Base-by-base conservation (phyloP, 495 filamentous ascomycete genomes). In the Daldinia loculata region DNA sequence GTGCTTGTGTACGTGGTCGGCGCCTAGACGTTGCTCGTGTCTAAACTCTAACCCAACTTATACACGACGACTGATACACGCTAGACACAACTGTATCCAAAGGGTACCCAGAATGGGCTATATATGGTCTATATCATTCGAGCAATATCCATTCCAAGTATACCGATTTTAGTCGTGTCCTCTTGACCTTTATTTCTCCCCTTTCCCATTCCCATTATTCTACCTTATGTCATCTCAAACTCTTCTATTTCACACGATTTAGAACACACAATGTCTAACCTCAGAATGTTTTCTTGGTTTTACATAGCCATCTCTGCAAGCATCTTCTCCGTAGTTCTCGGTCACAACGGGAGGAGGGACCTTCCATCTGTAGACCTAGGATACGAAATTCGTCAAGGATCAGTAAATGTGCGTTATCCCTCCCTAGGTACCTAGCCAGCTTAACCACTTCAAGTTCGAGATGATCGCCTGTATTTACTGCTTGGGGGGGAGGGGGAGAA, bases 321-420 rank as follows among this genome's bases (percentile, higher is more conserved):
- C 19, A 8, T 52, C 6, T 12, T 64, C 4, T 50, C 45, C 4
- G 2, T 39, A 19, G 56, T 22, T 36, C 32, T 62, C 53, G 61
- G 65, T 9, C 56, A 29, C 6, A 19, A 36, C 12, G 69, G 14
- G 24, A 30, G 22, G 41, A 41, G 30, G 8, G 32, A 30, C 26
- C 34, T 48, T 29, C 66, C 66, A 15, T 48, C 30, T 3, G 56
- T 73, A n/a, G 70, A 73, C 38, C 27, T 73, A 3, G 70, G 70
- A 43, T 73, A 73, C 17, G 70, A 73, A 27, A 29, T 70, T 38
- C 66, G 62, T 27, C 22, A 62, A 27, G 70, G 70, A 19, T 55
- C 32, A 14, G n/a, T 70, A 0, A 73, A 73, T 50, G 70, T 73
- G 19, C 19, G 70, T 73, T 17, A 36, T 38, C 39, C 32, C 5